Conservation (phyloP, 495 filamentous ascomycete species). For the Penicillium daleae region DNA sequence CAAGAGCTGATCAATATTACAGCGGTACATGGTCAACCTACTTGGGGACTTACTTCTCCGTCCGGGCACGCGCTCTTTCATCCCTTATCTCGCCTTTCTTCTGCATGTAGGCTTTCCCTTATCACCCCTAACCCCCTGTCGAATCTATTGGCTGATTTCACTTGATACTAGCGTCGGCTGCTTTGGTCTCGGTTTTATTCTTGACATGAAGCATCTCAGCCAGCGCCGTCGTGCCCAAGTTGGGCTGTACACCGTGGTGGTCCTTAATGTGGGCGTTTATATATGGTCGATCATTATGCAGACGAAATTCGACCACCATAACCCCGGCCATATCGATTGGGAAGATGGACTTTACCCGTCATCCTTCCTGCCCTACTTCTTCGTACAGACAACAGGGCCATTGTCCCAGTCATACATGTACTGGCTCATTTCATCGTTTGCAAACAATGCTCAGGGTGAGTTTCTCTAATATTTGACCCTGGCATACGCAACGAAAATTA, state of each 20-base stretch:
- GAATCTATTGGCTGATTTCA: background rate
- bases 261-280: constrained; percentile 35
- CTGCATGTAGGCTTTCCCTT: constrained; percentile 34
- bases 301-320: constrained; percentile 26
- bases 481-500: background rate
- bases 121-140: background rate
- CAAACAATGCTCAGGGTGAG: constrained; percentile 35
- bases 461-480: background rate
- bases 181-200: constrained; percentile 38
- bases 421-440: constrained; percentile 38
- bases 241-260: constrained; percentile 33
- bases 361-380: constrained; percentile 38
- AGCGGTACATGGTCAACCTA: constrained; percentile 37
- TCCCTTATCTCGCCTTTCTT: constrained; percentile 39
- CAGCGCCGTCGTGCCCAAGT: constrained; percentile 37
- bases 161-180: constrained; percentile 29
- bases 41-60: constrained; percentile 35
- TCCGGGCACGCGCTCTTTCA: constrained; percentile 35
- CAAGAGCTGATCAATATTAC: constrained; percentile 12
- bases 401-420: constrained; percentile 40
- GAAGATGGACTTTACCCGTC: constrained; percentile 28
- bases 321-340: constrained; percentile 36
- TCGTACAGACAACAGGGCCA: constrained; percentile 37
- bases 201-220: constrained; percentile 35
- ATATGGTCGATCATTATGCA: constrained; percentile 41